These are phyloP conservation scores for Lachnellula subtilissima DNA, from an alignment of 2,329 filamentous ascomycete genomes.

Conservation along the genomic window DNA sequence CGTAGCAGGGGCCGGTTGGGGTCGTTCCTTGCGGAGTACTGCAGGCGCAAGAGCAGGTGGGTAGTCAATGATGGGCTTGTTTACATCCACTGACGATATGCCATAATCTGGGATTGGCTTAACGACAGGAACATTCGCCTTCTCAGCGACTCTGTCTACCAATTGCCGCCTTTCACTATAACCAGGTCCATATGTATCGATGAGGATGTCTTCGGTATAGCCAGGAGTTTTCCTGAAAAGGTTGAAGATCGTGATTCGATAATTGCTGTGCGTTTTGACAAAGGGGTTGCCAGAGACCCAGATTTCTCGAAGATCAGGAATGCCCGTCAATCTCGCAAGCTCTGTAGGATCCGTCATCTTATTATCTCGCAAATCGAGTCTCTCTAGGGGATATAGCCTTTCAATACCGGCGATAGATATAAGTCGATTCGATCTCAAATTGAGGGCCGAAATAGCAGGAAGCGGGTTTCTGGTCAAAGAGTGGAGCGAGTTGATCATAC, in stretches of 20 bases:
- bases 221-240: slow-evolving; percentile 87
- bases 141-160: slow-evolving; percentile 73
- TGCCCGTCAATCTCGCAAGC: slow-evolving; percentile 79
- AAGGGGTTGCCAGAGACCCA: slow-evolving; percentile 94
- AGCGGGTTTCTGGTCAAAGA: slow-evolving; percentile 81
- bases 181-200: slow-evolving; percentile 79
- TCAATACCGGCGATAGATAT: slow-evolving; percentile 86
- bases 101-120: slow-evolving; percentile 60
- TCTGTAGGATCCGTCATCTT: slow-evolving; percentile 85
- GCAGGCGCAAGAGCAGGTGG: slow-evolving; percentile 44
- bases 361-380: slow-evolving; percentile 89
- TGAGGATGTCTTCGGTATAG: slow-evolving; percentile 83
- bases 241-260: slow-evolving; percentile 91
- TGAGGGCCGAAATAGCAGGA: slow-evolving; percentile 88
- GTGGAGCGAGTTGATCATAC: slow-evolving; percentile 94
- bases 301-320: slow-evolving; percentile 87
- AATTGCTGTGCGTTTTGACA: slow-evolving; percentile 76
- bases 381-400: slow-evolving; percentile 79
- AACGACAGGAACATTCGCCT: slow-evolving; percentile 71
- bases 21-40: slow-evolving; percentile 55
- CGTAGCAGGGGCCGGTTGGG: slow-evolving; percentile 45
- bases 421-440: slow-evolving; percentile 83
- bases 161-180: slow-evolving; percentile 82
- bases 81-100: slow-evolving; percentile 58
- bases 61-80: slow-evolving; percentile 60